Evolutionary conservation across 2,329 filamentous ascomycete species (phyloP), one percentile per base, ranked within the genome.

Genomic region (Verticillium isaacii): DNA sequence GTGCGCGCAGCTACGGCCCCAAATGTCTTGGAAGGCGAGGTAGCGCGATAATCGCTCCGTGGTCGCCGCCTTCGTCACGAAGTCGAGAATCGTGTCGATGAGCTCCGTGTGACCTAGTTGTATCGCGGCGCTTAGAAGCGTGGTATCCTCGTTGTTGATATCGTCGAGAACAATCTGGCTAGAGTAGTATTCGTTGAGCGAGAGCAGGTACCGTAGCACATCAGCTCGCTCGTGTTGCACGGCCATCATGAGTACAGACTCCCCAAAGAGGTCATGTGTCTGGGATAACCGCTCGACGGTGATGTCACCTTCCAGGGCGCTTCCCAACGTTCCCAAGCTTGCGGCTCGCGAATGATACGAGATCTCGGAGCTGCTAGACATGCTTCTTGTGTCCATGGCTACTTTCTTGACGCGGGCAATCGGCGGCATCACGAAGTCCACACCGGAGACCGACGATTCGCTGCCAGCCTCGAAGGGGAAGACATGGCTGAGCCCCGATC

Each of bases 1-100:
- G 75, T 99, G 95, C n/a, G 90, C 95, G 59, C 92, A 85, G 64
- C 93, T 96, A 68, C 95, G 88, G 25, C 94, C 95, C 79, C 93
- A 89, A 41, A 85, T 86, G 71, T 99, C 95, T 69, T 94, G 89
- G 64, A 85, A 81, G 4, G 85, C 81, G 57, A 98, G 77, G 71
- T 99, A 98, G 7, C 80, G 77, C 54, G 78, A 74, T 34, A 96
- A 74, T 57, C 84, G 80, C 17, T 80, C 76, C 59, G 86, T 78
- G 19, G 84, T 82, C 39, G 80, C 80, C 60, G 79, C 80, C 60
- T 81, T 78, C 66, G 88, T 81, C 32, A 97, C 76, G 70, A 89
- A 92, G 61, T 89, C 83, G 12, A 97, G 79, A 3, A 98, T 78
- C 14, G 88, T 84, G 64, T 92, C 85, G 54, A 96, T 90, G 12